Base-by-base conservation (phyloP, 345 rosid species). In the Eucalyptus microcorys region DNA sequence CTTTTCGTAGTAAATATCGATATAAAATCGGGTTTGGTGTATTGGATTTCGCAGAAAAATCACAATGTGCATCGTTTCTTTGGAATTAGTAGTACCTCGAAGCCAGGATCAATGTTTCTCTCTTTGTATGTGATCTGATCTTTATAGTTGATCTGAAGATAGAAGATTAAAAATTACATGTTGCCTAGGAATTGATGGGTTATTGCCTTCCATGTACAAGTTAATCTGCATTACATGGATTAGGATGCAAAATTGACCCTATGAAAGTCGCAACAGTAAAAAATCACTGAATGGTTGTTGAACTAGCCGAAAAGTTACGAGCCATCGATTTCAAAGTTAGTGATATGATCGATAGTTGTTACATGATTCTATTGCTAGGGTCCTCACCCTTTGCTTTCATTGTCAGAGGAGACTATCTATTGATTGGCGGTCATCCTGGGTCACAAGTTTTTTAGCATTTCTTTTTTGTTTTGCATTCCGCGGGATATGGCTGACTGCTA, bases 261-360 rank as follows among this genome's bases (percentile, higher is more conserved):
- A 9, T 55, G 27, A 55, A 55, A 24, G 30, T 55, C 4, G 30
- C 0, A 9, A 55, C 13, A 55, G 13, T 55, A 1, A 55, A 22
- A 52, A 55, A 21, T 55, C 27, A 24, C 4, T 55, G 61, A 2
- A 55, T 55, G 30, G 13, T 9, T 55, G 61, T 55, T 55, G 61
- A 55, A 55, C 6, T 12, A 7, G 7, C 2, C 1, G 4, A 53
- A 55, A 55, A 0, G 40, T 22, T 55, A 24, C 0, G 61, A 0
- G 0, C 13, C 61, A 55, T 55, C 30, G 13, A 55, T 55, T 21
- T 8, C 61, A 55, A 55, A 55, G 0, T 0, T 21, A 55, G 30
- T 22, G 27, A 53, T 22, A 5, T 53, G 27, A 0, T 53, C 5
- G 0, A 53, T 22, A 22, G 2, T 53, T 0, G 27, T 22, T 55